Percentiles rank a stretch among this genome's conserved stretches.
Evolutionary conservation across 257 asterid genomes (phyloP).

Genomic region (Solanum okadae): DNA sequence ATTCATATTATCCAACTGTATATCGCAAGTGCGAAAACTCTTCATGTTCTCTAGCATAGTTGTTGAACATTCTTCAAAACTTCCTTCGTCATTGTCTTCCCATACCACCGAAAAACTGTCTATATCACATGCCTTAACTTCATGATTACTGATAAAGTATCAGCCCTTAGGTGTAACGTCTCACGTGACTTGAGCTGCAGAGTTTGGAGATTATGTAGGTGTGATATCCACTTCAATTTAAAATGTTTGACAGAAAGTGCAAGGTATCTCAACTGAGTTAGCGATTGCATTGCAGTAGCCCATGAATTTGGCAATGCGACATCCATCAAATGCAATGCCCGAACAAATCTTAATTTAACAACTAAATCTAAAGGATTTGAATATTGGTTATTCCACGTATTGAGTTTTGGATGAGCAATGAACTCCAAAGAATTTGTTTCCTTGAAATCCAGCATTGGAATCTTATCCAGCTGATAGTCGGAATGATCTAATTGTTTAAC

Average conservation of each 20-base stretch:
- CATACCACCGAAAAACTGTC: background rate
- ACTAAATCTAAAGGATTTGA: background rate
- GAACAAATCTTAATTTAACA: background rate
- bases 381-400: background rate
- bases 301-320: background rate
- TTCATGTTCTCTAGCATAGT: background rate
- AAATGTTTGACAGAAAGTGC: rapidly evolving
- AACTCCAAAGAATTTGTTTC: background rate
- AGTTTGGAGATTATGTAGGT: background rate
- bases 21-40: background rate
- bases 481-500: background rate
- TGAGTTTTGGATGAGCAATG: background rate
- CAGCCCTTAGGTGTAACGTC: background rate
- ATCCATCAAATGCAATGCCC: background rate
- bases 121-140: background rate
- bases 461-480: background rate
- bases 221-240: background rate
- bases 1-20: background rate
- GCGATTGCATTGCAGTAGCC: background rate
- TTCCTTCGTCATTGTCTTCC: background rate
- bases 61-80: background rate
- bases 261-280: background rate
- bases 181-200: background rate
- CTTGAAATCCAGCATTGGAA: background rate
- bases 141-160: background rate